Evolutionary conservation across 371 early-diverging fungal genomes (phyloP).

Genomic region (Gilbertella persicaria): DNA sequence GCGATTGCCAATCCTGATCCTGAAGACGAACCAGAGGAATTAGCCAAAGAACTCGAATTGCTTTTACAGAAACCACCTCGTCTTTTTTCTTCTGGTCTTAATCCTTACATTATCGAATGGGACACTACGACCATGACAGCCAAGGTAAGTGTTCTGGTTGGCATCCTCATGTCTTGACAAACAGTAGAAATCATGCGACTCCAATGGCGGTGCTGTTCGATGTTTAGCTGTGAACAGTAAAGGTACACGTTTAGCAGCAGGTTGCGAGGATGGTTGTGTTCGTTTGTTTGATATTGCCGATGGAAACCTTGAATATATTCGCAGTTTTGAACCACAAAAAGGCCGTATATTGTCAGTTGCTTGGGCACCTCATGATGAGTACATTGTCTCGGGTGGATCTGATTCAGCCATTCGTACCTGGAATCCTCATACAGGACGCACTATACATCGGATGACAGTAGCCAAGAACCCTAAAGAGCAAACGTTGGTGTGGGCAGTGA

Average conservation of each 20-base stretch:
- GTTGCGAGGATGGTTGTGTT: slow-evolving; percentile 93
- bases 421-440: slow-evolving; percentile 63
- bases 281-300: slow-evolving; percentile 84
- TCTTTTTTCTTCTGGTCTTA: slow-evolving; percentile 86
- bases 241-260: slow-evolving; percentile 82
- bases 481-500: slow-evolving; percentile 67
- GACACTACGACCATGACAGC: slow-evolving; percentile 72
- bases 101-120: slow-evolving; percentile 89
- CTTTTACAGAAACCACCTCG: slow-evolving; percentile 66
- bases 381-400: slow-evolving; percentile 82
- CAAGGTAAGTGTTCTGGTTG: slow-evolving; percentile 65
- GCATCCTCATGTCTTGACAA: no score
- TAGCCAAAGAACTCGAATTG: slow-evolving; percentile 49
- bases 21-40: slow-evolving; percentile 56
- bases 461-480: slow-evolving; percentile 60
- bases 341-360: slow-evolving; percentile 83
- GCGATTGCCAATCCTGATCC: slow-evolving; percentile 59
- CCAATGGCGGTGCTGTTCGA: slow-evolving; percentile 94
- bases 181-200: slow-evolving; percentile 58
- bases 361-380: slow-evolving; percentile 76
- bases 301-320: slow-evolving; percentile 66
- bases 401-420: slow-evolving; percentile 81
- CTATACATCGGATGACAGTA: slow-evolving; percentile 72
- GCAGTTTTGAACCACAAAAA: slow-evolving; percentile 71
- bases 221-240: slow-evolving; percentile 83